These are phyloP conservation scores for Boletus rubroflammeus DNA, from an alignment of 768 basidiomycete genomes.

Conservation along the genomic window DNA sequence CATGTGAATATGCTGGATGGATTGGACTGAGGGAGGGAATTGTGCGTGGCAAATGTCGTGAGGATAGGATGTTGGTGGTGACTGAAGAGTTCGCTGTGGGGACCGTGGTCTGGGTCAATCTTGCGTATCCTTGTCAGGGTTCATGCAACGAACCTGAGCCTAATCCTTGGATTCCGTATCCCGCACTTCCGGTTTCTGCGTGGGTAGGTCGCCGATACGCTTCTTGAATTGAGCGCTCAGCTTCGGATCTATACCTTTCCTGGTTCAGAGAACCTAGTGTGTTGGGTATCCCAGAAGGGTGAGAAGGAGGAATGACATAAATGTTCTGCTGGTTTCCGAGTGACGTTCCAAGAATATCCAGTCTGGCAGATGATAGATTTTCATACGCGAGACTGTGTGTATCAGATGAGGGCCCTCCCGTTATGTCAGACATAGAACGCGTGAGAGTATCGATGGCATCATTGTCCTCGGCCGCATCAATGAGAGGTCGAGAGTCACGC, in stretches of 20 bases:
- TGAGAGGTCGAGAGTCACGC: background rate
- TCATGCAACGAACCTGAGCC: conserved; percentile 8
- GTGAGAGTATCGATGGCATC: conserved; percentile 3
- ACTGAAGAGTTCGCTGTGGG: background rate
- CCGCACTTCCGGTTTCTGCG: background rate
- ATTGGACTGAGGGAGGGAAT: background rate
- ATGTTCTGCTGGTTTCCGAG: background rate
- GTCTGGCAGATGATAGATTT: background rate
- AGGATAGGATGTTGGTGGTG: background rate
- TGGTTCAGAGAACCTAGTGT: background rate
- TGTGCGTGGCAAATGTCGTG: background rate
- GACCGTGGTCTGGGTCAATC: background rate
- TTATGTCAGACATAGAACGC: conserved; percentile 9
- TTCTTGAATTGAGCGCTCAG: conserved; percentile 1
- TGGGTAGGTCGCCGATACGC: conserved; percentile 4
- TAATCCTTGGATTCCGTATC: conserved; percentile 16
- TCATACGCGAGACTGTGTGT: conserved; percentile 1
- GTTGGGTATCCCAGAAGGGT: conserved; percentile 3
- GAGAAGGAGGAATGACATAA: background rate
- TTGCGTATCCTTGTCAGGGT: background rate
- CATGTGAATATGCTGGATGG: conserved; percentile 8
- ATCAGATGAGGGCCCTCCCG: background rate
- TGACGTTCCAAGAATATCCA: background rate
- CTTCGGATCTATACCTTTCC: conserved; percentile 1
- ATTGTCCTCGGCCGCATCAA: background rate